A percentile compares a stretch with the other conserved stretches of the same genome.
Evolutionary conservation across 2,329 filamentous ascomycete genomes (phyloP).

Genomic region (Pseudodiploospora longispora): DNA sequence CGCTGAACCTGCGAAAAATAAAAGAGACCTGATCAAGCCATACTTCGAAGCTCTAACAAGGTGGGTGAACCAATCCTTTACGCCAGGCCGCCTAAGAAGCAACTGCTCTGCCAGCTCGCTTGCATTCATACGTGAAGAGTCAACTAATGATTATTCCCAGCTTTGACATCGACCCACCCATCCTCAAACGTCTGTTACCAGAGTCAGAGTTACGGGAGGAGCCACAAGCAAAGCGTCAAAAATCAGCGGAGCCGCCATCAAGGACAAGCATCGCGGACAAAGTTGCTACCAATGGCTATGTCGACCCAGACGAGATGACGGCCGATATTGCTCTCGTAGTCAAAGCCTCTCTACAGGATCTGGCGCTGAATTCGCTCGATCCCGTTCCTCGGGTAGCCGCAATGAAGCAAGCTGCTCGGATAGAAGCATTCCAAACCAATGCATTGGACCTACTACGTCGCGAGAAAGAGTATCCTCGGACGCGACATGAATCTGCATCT

Average conservation of each 20-base stretch:
- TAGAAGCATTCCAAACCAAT: conserved; percentile 52
- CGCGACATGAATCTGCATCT: conserved; percentile 29
- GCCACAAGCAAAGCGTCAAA: conserved; percentile 53
- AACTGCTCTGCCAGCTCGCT: neutral
- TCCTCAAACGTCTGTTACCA: conserved; percentile 46
- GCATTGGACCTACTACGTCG: conserved; percentile 55
- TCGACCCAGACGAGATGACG: conserved; percentile 57
- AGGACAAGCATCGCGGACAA: conserved; percentile 45
- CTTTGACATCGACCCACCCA: conserved; percentile 44
- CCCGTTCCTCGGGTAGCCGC: conserved; percentile 19
- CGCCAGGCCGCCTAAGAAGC: too few species aligned
- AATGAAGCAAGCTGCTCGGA: conserved; percentile 33
- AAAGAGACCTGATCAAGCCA: conserved; percentile 26
- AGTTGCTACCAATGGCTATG: conserved; percentile 43
- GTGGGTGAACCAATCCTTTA: conserved; percentile 13
- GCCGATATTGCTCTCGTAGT: conserved; percentile 45
- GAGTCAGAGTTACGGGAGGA: conserved; percentile 36
- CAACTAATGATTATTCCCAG: conserved; percentile 32
- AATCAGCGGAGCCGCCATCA: conserved; percentile 37
- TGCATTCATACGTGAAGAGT: neutral
- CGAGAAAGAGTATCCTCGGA: conserved; percentile 45
- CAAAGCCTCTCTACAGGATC: conserved; percentile 39
- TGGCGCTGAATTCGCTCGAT: conserved; percentile 29
- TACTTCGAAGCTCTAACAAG: conserved; percentile 30
- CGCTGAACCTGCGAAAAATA: conserved; percentile 12